phyloP scores from a whole-genome alignment of 441 rosid genomes.

The Erysimum pusillum region DNA sequence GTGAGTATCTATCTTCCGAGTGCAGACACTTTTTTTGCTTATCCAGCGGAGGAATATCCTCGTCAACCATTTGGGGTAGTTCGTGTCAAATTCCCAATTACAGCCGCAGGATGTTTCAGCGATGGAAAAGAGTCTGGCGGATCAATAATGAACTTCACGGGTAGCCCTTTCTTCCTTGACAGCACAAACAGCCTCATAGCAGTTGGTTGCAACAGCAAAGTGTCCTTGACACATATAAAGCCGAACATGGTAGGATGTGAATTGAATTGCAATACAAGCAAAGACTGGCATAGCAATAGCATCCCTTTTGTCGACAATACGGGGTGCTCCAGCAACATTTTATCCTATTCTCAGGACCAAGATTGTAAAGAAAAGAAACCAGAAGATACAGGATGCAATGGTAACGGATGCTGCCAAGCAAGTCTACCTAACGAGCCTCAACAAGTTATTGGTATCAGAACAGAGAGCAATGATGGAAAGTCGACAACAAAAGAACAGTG shows the following conservation, averaged over 20 bases:
- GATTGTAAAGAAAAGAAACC: not conserved
- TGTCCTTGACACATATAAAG: conserved; percentile 34
- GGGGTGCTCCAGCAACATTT: not conserved
- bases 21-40: too few relatives aligned
- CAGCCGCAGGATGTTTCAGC: conserved; percentile 38
- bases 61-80: too few relatives aligned
- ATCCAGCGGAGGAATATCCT: too few relatives aligned
- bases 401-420: conserved; percentile 35
- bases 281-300: not conserved
- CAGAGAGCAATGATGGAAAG: conserved; percentile 15
- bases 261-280: conserved; percentile 19
- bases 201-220: conserved; percentile 48
- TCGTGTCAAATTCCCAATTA: conserved; percentile 30
- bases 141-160: conserved; percentile 21
- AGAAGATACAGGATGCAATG: conserved; percentile 18
- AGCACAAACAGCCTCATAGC: conserved; percentile 28
- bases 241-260: conserved; percentile 42
- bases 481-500: not conserved
- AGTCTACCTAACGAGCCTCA: not conserved
- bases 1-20: conserved; percentile 1
- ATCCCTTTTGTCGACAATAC: conserved; percentile 16
- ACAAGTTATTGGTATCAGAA: conserved; percentile 25
- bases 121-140: not conserved
- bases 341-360: not conserved
- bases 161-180: conserved; percentile 39